Evolutionary conservation across 306 rosid genomes (phyloP).

Genomic region (Luffa aegyptiaca): DNA sequence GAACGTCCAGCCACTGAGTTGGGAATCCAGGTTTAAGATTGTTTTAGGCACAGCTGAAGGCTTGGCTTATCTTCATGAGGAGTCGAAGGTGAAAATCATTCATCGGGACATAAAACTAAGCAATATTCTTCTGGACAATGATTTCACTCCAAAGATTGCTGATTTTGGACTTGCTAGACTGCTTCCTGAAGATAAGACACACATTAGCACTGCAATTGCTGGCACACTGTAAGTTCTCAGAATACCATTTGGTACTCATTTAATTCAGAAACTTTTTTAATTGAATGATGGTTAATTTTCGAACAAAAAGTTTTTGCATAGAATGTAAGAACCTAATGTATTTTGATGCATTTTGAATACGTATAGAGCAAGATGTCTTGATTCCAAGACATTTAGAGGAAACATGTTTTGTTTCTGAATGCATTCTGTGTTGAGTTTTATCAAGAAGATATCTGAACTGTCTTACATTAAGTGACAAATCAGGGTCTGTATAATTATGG

Average conservation of each 20-base stretch:
- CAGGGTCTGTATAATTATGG: neutral
- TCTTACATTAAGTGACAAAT: neutral
- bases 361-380: neutral
- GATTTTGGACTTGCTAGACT: slow-evolving; percentile 51
- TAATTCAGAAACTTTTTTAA: neutral
- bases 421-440: neutral
- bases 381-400: neutral
- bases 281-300: neutral
- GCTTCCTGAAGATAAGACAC: slow-evolving; percentile 31
- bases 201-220: slow-evolving; percentile 37
- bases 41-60: slow-evolving; percentile 57
- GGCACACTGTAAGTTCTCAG: slow-evolving; percentile 44
- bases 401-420: neutral
- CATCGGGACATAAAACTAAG: slow-evolving; percentile 62
- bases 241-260: neutral
- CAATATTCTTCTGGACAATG: slow-evolving; percentile 52
- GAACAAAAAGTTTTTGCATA: neutral
- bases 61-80: slow-evolving; percentile 60
- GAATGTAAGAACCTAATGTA: neutral
- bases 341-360: neutral
- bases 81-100: slow-evolving; percentile 42
- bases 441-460: neutral
- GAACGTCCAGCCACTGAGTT: slow-evolving; percentile 24
- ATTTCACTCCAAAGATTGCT: slow-evolving; percentile 51
- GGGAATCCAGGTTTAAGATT: slow-evolving; percentile 50